Evolutionary conservation across 768 basidiomycete species (phyloP), one percentile per base, ranked within the genome.

Genomic region (Collybia mongolica): DNA sequence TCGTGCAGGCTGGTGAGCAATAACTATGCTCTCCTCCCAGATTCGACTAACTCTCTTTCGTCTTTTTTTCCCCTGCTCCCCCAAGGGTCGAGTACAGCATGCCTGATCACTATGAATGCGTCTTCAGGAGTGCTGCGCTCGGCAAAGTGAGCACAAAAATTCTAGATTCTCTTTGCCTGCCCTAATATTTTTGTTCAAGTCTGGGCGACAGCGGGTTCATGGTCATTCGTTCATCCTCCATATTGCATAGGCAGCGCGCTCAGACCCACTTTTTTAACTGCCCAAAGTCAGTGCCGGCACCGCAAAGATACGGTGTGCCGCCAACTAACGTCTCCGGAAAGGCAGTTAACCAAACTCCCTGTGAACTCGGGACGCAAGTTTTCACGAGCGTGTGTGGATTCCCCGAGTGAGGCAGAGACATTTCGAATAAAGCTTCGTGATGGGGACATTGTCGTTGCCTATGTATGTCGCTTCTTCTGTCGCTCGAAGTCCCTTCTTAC

Each of bases 81-180:
- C 55, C 19, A 43, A 93, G 90, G 90, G 48, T 91, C 91, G 9
- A 93, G 91, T 62, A 93, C 91, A 0, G 90, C 88, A 28, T 90
- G 88, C 59, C 66, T 93, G 20, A 61, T 90, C 32, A 88, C 79
- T 46, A 64, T 93, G 48, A 91, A 92, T 60, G 77, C 87, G 7
- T 79, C 86, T 15, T 86, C 85, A 2, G 90, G 90, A 14, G 54
- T 86, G 39, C 72, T 93, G 49, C 86, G 86, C 44, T 81, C 88
- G 19, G 87, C 88, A 49, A 92, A 90, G 90, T 90, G 62, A 57
- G 81, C 71, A 20, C 26, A 23, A 44, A 14, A 14, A 35, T n/a
- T 23, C n/a, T 18, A 32, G 23, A 15, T 42, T 18, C 38, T 14
- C 47, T 39, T 24, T 40, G n/a, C 9, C n/a, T 39, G 36, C 44